phyloP scores from a whole-genome alignment of 129 eudicot species.

The Saussurea involucrata region DNA sequence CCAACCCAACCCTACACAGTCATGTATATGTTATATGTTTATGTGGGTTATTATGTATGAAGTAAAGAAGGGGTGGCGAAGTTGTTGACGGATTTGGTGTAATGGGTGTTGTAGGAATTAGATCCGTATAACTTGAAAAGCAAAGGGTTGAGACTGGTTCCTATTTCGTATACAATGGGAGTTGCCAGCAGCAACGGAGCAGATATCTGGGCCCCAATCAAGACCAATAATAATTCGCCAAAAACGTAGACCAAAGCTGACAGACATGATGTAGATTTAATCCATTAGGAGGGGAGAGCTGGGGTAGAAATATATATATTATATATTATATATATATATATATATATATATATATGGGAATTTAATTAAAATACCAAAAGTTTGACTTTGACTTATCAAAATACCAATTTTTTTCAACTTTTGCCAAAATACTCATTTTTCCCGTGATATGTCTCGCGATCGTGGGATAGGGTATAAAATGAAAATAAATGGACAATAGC shows the following conservation, averaged over 20 bases:
- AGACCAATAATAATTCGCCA: slow-evolving; percentile 37
- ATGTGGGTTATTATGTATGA: not conserved
- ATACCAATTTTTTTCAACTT: too few relatives aligned
- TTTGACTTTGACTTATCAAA: too few relatives aligned
- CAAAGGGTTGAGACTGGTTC: slow-evolving; percentile 85
- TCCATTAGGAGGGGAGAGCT: slow-evolving; percentile 17
- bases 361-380: too few relatives aligned
- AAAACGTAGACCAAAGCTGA: slow-evolving; percentile 25
- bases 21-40: too few relatives aligned
- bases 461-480: too few relatives aligned
- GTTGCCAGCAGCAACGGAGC: slow-evolving; percentile 87
- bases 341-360: slow-evolving; percentile 4
- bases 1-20: too few relatives aligned
- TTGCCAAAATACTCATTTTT: too few relatives aligned
- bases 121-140: slow-evolving; percentile 48
- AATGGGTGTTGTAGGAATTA: slow-evolving; percentile 35
- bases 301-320: slow-evolving; percentile 18
- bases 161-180: slow-evolving; percentile 54
- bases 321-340: not conserved
- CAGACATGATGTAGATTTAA: slow-evolving; percentile 12
- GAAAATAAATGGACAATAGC: too few relatives aligned
- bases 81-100: not conserved
- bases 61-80: not conserved
- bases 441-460: too few relatives aligned
- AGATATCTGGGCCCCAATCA: slow-evolving; percentile 96